Evolutionary conservation across 768 basidiomycete genomes (phyloP), one percentile per base, ranked within the genome.

Genomic region (Royoungia palumana): DNA sequence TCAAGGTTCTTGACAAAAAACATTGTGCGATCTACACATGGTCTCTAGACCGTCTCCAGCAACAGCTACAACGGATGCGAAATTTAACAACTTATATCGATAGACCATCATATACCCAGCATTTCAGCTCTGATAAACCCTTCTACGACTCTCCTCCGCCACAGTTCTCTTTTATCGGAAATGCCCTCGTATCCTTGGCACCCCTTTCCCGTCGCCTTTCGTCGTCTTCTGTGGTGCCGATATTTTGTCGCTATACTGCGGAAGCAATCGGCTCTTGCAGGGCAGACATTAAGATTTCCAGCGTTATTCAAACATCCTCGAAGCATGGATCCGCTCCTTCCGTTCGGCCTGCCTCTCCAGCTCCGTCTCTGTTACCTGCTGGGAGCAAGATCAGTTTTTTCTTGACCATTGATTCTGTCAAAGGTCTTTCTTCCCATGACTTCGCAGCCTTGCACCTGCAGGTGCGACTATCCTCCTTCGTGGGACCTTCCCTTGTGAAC

Each of bases 261-360:
- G 95, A 97, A 64, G 94, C 94, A 2, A 93, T 97, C 55, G 96
- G 95, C 2, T 92, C 91, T 22, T 97, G 94, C 70, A 82, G 92
- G 20, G 76, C 96, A 46, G 83, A 87, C 55, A 77, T 96, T 68
- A 89, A 84, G 69, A 78, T 92, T 37, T 78, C 87, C 55, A 90
- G 83, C 53, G 79, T 89, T 34, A 72, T 82, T 22, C 63, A 63
- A 40, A 66, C 81, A 35, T 75, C 85, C 2, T 67, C 82, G 7
- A 82, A 79, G 68, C 76, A 84, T 62, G 66, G 73, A 32, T 76
- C 79, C 55, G 74, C 75, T 37, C 70, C 80, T 13, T 82, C 86
- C 14, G 90, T 87, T 3, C 79, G 89, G 41, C 75, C 89, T 17
- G 78, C 86, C 41, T 91, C 91, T 10, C 90, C 89, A 12, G 76